A percentile compares a stretch with the other conserved stretches of the same genome.
phyloP scores from a whole-genome alignment of 2,329 filamentous ascomycete species.

The Claviceps paspali region DNA sequence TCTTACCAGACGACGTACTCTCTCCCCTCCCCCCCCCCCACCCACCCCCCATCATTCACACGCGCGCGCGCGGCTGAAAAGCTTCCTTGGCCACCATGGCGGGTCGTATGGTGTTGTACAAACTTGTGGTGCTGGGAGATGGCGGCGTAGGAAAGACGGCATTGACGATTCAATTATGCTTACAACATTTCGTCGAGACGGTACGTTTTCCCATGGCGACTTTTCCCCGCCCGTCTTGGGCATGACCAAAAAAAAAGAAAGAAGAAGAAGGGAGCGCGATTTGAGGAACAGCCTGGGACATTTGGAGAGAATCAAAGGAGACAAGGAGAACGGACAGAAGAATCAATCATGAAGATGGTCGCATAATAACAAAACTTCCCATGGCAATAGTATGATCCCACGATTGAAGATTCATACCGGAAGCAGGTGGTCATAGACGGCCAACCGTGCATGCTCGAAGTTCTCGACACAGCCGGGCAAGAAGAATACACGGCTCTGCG shows the following conservation, averaged over 20 bases:
- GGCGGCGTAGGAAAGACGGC: slow-evolving; percentile 91
- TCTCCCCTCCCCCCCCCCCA: not conserved
- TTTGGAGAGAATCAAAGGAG: not conserved
- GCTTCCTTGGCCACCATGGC: slow-evolving; percentile 42
- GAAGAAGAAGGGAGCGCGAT: not conserved
- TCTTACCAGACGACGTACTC: not conserved
- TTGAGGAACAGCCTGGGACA: not conserved
- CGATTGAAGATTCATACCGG: slow-evolving; percentile 76
- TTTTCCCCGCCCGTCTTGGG: not conserved
- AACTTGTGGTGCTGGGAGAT: slow-evolving; percentile 87
- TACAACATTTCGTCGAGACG: slow-evolving; percentile 97
- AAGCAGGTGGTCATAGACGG: slow-evolving; percentile 88
- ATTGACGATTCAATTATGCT: slow-evolving; percentile 86
- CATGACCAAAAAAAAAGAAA: not conserved
- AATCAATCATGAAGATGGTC: not conserved
- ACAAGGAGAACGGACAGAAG: not conserved
- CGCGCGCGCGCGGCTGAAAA: not conserved
- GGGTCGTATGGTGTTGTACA: slow-evolving; percentile 90
- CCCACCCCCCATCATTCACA: no score
- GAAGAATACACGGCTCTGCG: slow-evolving; percentile 95
- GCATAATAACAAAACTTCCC: slow-evolving; percentile 2
- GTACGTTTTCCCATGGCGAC: slow-evolving; percentile 27
- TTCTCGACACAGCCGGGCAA: slow-evolving; percentile 91
- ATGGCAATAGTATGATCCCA: slow-evolving; percentile 56
- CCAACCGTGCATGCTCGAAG: slow-evolving; percentile 93